Conservation (phyloP, 768 basidiomycete genomes). For the Amanita rimosa region DNA sequence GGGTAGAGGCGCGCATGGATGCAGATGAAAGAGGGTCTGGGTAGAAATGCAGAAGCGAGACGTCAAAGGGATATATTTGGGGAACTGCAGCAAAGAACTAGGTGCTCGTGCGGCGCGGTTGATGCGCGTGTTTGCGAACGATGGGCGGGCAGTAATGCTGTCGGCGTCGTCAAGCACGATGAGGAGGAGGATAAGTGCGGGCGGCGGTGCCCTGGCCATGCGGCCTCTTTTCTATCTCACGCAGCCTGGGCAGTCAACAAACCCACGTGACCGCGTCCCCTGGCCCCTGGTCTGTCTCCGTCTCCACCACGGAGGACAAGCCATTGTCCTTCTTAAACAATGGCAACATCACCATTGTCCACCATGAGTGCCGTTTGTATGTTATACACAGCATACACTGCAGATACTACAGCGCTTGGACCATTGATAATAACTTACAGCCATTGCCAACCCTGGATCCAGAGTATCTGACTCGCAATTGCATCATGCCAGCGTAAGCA, state of each 20-base stretch:
- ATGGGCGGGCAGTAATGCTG: conserved; percentile 5
- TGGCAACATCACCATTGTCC: too few relatives aligned
- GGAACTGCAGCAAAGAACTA: conserved; percentile 1
- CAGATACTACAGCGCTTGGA: too few relatives aligned
- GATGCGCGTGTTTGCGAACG: conserved; percentile 4
- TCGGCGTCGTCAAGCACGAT: conserved; percentile 16
- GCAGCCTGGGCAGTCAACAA: conserved; percentile 28
- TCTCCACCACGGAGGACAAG: too few relatives aligned
- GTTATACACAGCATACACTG: too few relatives aligned
- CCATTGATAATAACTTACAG: too few relatives aligned
- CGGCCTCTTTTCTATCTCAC: conserved; percentile 26
- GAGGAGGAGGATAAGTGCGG: conserved; percentile 12
- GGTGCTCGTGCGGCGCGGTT: conserved; percentile 1
- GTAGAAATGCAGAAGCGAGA: conserved; percentile 12
- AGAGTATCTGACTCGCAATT: neutral
- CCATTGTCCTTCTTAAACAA: too few relatives aligned
- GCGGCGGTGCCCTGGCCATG: conserved; percentile 15
- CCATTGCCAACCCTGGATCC: too few relatives aligned
- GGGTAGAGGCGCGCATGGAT: conserved; percentile 34
- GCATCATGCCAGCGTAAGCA: too few relatives aligned
- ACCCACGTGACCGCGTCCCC: conserved; percentile 33
- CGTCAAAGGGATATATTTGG: conserved; percentile 10
- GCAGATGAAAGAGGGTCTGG: conserved; percentile 15
- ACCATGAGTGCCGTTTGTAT: neutral
- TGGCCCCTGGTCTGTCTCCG: neutral